Conservation (phyloP, 345 rosid genomes). For the Dovyalis caffra region DNA sequence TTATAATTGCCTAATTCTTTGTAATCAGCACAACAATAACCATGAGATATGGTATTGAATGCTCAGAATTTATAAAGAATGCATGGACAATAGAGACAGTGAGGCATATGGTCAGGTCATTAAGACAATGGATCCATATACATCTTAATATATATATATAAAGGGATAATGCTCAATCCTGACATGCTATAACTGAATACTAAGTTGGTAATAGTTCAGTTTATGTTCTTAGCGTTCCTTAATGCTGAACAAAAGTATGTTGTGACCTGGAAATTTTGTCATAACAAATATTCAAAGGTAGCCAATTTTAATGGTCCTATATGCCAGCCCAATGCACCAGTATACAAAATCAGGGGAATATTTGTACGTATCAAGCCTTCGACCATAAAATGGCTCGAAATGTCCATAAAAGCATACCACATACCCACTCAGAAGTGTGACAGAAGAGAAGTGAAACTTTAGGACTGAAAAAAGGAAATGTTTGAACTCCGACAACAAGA, state of each 20-base stretch:
- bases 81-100: not conserved
- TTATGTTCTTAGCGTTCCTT: not conserved
- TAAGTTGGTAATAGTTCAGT: not conserved
- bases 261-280: not conserved
- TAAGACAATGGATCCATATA: not conserved
- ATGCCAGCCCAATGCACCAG: not conserved
- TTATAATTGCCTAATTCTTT: not conserved
- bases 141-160: not conserved
- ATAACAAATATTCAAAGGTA: not conserved
- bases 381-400: not conserved
- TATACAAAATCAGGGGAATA: not conserved
- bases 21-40: not conserved
- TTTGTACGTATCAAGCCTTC: not conserved
- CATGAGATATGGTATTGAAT: not conserved
- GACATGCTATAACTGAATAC: not conserved
- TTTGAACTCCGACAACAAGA: no score
- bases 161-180: not conserved
- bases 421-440: not conserved
- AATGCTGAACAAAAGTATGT: not conserved
- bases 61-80: not conserved
- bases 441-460: not conserved
- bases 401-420: not conserved
- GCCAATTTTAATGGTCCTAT: not conserved
- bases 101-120: not conserved
- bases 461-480: not conserved